Base-by-base conservation (phyloP, 2,329 filamentous ascomycete genomes). In the Colletotrichum sansevieriae region DNA sequence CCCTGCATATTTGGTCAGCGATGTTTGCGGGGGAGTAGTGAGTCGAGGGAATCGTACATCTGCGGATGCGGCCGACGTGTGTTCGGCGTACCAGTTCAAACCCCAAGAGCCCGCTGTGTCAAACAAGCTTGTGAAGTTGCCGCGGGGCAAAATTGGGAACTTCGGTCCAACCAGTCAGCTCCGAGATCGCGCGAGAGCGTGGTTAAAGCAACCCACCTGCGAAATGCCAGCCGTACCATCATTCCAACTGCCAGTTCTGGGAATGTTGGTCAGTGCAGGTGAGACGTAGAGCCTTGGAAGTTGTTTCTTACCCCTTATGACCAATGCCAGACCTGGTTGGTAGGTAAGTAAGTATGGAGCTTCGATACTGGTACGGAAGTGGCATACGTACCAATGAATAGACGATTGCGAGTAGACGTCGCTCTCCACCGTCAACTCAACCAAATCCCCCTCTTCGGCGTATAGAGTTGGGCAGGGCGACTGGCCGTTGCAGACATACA, bases 401-500 rank as follows among this genome's bases (percentile, higher is more conserved):
- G 65, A 64, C 3, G 65, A 68, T 29, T 68, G 65, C 11, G 52
- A 12, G 8, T 64, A 64, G 10, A 68, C 6, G 33, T 68, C 60
- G 29, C 46, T 68, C 46, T 64, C 58, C 18, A 68, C 60, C 13
- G 37, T 64, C 52, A 68, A 33, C 39, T 63, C 46, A 2, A 68
- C 65, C 3, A 68, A 9, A 15, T 68, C 65, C 3, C 65, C 60
- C 33, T 68, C 60, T n/a, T 68, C 52, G 3, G 60, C 60, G 37
- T 64, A 52, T 15, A 68, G 35, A 15, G 65, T 68, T 10, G 65
- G 65, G 37, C 65, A 68, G 39, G 65, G 65, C 20, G 60, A 64
- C 46, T 68, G 51, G 44, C 65, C 65, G 29, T 68, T 58, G 44
- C 65, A 68, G 22, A 64, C 60, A 18, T 58, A 68, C 60, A 64